Evolutionary conservation across 345 rosid species (phyloP), one percentile per base, ranked within the genome.

Genomic region (Pistacia atlantica): DNA sequence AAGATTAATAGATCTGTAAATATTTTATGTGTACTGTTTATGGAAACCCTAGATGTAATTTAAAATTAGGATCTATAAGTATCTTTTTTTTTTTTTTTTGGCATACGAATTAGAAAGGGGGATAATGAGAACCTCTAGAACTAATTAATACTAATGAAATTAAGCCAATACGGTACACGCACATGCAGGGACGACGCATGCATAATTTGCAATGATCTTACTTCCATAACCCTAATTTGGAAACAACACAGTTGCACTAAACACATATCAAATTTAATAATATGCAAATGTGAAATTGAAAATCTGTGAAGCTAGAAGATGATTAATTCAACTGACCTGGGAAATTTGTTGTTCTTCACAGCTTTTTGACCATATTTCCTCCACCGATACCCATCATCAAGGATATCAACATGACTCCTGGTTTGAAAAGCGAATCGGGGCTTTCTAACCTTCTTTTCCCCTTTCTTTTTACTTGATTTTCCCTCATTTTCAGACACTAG

Each of bases 331-430:
- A 6, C 57, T 22, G 35, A 86, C 89, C 89, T 86, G 16, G 89
- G 87, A 59, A 86, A 86, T 73, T 78, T 86, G 86, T 86, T 86
- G 87, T 86, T 86, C 80, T 90, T 90, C 22, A 90, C 92, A 4
- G 91, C 91, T 66, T 90, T 90, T 60, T 90, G 95, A 0, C 95
- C 95, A 42, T 90, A 90, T 72, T 90, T 90, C 83, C 94, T 84
- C 94, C 94, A 90, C 3, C 92, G 83, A 81, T 90, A 90, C 35
- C 94, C 94, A 81, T 90, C 94, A 61, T 90, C 94, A 2, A 90
- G 84, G 58, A 89, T 81, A 83, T 90, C 94, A 59, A 89, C 90
- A 6, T 83, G 92, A 49, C 89, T 90, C 81, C 90, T 83, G 3
- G 94, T 90, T 78, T 89, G 95, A 66, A 90, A 90, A 46, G 95